Conservation (phyloP, 2,329 filamentous ascomycete genomes). For the Onygenales sp. region DNA sequence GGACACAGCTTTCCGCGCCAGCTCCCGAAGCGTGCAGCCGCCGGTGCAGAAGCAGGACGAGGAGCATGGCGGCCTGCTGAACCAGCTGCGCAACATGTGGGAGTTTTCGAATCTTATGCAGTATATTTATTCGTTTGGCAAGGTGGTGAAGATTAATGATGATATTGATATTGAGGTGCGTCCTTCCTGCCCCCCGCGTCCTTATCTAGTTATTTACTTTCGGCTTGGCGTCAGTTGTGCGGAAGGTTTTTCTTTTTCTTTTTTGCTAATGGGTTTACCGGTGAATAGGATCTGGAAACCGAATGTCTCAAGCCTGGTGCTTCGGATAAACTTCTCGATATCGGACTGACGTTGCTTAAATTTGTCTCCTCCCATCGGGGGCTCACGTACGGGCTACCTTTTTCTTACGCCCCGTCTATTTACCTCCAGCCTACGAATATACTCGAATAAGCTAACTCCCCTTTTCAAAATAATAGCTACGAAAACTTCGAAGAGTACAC, state of each 20-base stretch:
- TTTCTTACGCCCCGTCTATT: not conserved
- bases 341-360: slow-evolving; percentile 81
- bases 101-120: slow-evolving; percentile 91
- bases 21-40: slow-evolving; percentile 22
- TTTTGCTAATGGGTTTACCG: not conserved
- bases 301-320: slow-evolving; percentile 71
- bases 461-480: slow-evolving; percentile 42
- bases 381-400: slow-evolving; percentile 58
- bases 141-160: slow-evolving; percentile 80
- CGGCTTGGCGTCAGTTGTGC: not conserved
- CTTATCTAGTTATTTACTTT: not conserved
- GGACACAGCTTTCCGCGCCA: slow-evolving; percentile 14
- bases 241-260: too few relatives aligned
- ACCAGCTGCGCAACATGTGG: slow-evolving; percentile 79
- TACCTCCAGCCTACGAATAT: not conserved
- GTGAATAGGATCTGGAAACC: slow-evolving; percentile 66
- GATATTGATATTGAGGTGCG: slow-evolving; percentile 81
- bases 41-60: slow-evolving; percentile 21
- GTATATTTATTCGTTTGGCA: slow-evolving; percentile 86
- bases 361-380: slow-evolving; percentile 89
- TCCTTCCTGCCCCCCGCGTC: not conserved
- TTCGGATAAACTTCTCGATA: slow-evolving; percentile 65
- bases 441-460: not conserved
- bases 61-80: slow-evolving; percentile 41
- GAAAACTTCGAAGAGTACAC: slow-evolving; percentile 93